These are phyloP conservation scores for Alternaria sp. DNA, from an alignment of 2,329 filamentous ascomycete genomes.

Conservation along the genomic window DNA sequence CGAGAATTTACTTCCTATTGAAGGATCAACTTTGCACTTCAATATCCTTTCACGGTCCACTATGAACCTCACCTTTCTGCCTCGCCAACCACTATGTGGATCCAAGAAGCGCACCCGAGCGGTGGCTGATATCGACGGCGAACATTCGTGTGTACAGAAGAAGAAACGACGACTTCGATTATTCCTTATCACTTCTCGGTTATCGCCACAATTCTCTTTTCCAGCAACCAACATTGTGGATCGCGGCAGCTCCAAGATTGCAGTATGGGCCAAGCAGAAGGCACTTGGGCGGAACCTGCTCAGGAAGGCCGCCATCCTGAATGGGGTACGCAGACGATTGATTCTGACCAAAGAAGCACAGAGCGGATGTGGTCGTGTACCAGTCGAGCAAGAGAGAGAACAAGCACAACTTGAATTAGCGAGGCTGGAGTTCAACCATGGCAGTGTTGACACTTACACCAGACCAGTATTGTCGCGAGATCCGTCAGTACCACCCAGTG, in stretches of 20 bases:
- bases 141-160: constrained; percentile 58
- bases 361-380: constrained; percentile 23
- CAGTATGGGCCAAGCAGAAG: constrained; percentile 58
- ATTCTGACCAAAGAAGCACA: constrained; percentile 30
- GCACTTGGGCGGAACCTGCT: constrained; percentile 62
- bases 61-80: constrained; percentile 48
- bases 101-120: constrained; percentile 61
- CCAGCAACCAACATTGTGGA: constrained; percentile 75
- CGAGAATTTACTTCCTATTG: constrained; percentile 19
- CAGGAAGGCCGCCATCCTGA: constrained; percentile 71
- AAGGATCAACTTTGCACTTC: constrained; percentile 45
- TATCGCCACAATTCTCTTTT: constrained; percentile 73
- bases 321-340: constrained; percentile 61
- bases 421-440: constrained; percentile 40
- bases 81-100: constrained; percentile 28
- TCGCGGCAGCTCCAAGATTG: constrained; percentile 62
- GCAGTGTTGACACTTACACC: constrained; percentile 44
- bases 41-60: constrained; percentile 32
- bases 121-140: constrained; percentile 65
- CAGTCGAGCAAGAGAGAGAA: constrained; percentile 43
- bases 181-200: constrained; percentile 71
- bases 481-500: constrained; percentile 23
- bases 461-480: constrained; percentile 30
- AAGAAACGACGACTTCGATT: constrained; percentile 74
- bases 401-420: constrained; percentile 44